Conservation (phyloP, 768 basidiomycete species). For the Lactarius psammicola region DNA sequence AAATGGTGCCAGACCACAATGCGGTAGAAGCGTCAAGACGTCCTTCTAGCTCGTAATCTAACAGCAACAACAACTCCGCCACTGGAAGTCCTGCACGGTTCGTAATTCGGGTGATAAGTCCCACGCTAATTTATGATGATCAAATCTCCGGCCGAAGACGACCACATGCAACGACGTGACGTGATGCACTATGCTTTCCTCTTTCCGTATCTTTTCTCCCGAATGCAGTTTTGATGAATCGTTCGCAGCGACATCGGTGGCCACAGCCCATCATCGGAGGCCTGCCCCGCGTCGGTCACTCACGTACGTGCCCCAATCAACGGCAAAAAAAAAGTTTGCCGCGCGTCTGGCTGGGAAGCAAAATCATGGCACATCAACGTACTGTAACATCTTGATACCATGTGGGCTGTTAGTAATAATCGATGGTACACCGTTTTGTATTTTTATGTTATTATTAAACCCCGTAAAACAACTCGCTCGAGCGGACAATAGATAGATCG, state of each 20-base stretch:
- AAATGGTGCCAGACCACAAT: background rate
- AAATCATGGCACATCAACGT: background rate
- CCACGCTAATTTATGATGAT: constrained; percentile 2
- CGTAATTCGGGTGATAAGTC: background rate
- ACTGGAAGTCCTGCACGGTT: too few species aligned
- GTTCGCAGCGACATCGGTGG: background rate
- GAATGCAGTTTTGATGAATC: background rate
- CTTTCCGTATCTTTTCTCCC: background rate
- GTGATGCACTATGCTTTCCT: background rate
- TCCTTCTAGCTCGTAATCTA: constrained; percentile 1
- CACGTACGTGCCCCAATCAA: background rate
- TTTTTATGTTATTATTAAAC: too few species aligned
- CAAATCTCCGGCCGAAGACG: background rate
- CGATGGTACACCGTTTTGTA: background rate
- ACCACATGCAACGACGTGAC: background rate
- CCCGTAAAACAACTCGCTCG: background rate
- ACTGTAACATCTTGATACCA: background rate
- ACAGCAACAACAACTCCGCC: too few species aligned
- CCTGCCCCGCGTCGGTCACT: background rate
- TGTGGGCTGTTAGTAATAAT: background rate
- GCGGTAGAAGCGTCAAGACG: background rate
- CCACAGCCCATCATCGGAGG: background rate
- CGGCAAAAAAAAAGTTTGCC: background rate
- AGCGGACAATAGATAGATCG: background rate
- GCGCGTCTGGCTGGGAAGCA: constrained; percentile 1